Evolutionary conservation across 140 eudicot species (phyloP).

Genomic region (Oenanthe javanica): DNA sequence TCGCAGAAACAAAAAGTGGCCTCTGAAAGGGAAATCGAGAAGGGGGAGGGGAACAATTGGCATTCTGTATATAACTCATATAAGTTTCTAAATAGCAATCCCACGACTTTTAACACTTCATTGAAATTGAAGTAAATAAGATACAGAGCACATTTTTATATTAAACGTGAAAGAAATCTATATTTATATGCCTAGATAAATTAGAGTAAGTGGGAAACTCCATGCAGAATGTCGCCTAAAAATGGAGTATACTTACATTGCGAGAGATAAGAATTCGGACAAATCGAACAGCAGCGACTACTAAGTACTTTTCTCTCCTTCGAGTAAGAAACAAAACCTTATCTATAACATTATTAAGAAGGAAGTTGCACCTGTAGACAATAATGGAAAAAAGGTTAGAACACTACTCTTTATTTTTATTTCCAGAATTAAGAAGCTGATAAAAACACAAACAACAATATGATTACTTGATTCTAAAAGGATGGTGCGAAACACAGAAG

Average conservation of each 20-base stretch:
- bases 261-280: conserved; percentile 74
- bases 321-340: conserved; percentile 68
- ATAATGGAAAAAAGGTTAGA: conserved; percentile 1
- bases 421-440: not conserved
- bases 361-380: conserved; percentile 68
- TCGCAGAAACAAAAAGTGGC: not conserved
- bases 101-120: not conserved
- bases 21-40: not conserved
- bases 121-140: not conserved
- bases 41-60: not conserved
- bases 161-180: not conserved
- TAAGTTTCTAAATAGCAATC: not conserved
- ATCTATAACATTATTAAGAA: conserved; percentile 71
- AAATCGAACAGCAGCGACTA: conserved; percentile 88
- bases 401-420: not conserved
- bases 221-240: not conserved
- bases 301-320: conserved; percentile 89
- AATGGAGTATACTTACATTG: conserved; percentile 42
- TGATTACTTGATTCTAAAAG: conserved; percentile 81
- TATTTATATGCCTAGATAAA: not conserved
- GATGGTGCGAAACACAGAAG: conserved; percentile 90
- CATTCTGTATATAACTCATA: not conserved
- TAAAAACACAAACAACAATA: conserved; percentile 10
- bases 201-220: not conserved
- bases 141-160: not conserved